Conservation (phyloP, 2,329 filamentous ascomycete species). For the Colletotrichum sp. region DNA sequence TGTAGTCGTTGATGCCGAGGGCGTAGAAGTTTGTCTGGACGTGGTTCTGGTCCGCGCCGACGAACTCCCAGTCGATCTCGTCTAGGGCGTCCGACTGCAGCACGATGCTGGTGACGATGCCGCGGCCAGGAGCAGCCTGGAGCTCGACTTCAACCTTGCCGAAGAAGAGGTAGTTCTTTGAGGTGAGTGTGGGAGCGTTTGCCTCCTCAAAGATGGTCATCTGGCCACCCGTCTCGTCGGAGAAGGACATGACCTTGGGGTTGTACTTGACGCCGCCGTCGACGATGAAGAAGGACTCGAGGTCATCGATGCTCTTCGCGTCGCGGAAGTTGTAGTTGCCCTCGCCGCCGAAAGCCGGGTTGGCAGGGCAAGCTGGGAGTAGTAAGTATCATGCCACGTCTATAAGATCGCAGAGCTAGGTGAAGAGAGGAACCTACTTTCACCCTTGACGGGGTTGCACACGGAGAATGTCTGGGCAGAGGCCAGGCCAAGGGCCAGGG, state of each 20-base stretch:
- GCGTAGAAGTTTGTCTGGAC: conserved; percentile 59
- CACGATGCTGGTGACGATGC: conserved; percentile 54
- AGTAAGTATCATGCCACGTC: neutral
- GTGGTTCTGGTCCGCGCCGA: conserved; percentile 32
- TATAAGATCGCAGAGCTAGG: neutral
- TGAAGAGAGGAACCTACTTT: neutral
- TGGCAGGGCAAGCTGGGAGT: conserved; percentile 15
- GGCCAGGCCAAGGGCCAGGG: conserved; percentile 14
- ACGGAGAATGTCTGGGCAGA: conserved; percentile 19
- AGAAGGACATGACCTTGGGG: conserved; percentile 39
- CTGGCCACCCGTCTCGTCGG: conserved; percentile 46
- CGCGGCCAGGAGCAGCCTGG: conserved; percentile 50
- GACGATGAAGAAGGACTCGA: conserved; percentile 58
- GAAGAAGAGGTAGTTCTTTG: conserved; percentile 57
- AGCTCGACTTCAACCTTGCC: conserved; percentile 53
- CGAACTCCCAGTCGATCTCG: conserved; percentile 57
- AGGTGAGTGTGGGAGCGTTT: conserved; percentile 50
- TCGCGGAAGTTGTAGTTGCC: conserved; percentile 15
- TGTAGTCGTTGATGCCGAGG: conserved; percentile 60
- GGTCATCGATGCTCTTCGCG: conserved; percentile 36
- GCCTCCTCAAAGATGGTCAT: conserved; percentile 52
- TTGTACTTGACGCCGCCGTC: conserved; percentile 49
- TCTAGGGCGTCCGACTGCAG: conserved; percentile 56
- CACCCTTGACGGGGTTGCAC: conserved; percentile 23
- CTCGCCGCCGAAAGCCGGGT: conserved; percentile 20